These are phyloP conservation scores for Amaranthus hypochondriacus DNA, from an alignment of 148 eudicot species.

Conservation along the genomic window DNA sequence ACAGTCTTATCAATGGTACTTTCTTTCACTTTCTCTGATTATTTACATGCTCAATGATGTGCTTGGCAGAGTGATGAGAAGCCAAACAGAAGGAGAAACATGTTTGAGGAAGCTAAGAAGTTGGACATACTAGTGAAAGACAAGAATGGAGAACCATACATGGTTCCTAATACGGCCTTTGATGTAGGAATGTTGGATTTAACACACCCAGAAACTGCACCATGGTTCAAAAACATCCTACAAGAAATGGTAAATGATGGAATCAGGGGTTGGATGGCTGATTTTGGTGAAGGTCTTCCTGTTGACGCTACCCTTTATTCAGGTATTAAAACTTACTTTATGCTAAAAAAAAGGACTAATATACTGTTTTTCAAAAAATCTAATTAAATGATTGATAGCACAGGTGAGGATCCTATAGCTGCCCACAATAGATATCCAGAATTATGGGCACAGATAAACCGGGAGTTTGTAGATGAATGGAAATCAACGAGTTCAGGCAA, in stretches of 20 bases:
- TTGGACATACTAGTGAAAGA: constrained; percentile 82
- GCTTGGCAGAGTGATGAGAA: constrained; percentile 60
- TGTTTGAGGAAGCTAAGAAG: constrained; percentile 82
- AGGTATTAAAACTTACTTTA: constrained; percentile 34
- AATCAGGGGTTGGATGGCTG: constrained; percentile 99
- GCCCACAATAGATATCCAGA: constrained; percentile 98
- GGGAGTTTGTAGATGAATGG: constrained; percentile 92
- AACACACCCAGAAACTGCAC: constrained; percentile 72
- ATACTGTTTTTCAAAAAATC: neutral
- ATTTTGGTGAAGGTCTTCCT: constrained; percentile 96
- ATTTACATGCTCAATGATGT: constrained; percentile 11
- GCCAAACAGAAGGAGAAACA: constrained; percentile 56
- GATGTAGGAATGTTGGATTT: constrained; percentile 98
- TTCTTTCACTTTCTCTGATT: neutral
- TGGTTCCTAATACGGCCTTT: constrained; percentile 98
- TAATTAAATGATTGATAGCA: constrained; percentile 13
- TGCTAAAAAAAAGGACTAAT: too few species aligned
- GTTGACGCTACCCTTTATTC: constrained; percentile 85
- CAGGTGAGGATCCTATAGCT: constrained; percentile 94
- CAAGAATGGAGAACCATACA: constrained; percentile 67
- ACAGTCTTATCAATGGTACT: too few species aligned
- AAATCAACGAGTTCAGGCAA: constrained; percentile 38
- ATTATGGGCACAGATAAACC: constrained; percentile 83
- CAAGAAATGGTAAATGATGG: constrained; percentile 90
- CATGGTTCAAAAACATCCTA: constrained; percentile 82